Evolutionary conservation across 2,329 filamentous ascomycete genomes (phyloP), one percentile per base, ranked within the genome.

Genomic region (Trichoderma guizhouense): DNA sequence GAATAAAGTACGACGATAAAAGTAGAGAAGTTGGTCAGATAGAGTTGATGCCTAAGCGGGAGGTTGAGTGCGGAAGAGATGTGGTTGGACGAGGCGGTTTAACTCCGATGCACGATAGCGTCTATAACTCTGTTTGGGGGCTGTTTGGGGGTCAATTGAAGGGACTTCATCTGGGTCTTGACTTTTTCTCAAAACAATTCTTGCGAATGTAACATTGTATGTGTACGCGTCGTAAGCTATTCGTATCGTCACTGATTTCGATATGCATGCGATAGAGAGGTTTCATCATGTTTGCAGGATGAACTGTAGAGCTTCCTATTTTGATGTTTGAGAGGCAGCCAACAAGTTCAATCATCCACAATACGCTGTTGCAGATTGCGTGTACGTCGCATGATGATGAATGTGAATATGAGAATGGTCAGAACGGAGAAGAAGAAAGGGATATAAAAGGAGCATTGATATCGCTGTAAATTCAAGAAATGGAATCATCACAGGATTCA

Each of bases 91-190:
- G 21, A 53, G 2, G 30, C 11, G 6, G 30, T 21, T 34, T 60
- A 34, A 60, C 57, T 5, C 30, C 57, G 57, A 60, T 34, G 57
- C 18, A 60, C 5, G 30, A n/a, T 2, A 18, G 26, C 21, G 24
- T 7, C 6, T 14, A 3, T 12, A 60, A 34, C 57, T 21, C 3
- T 30, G 47, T 34, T 32, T 18, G 18, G 55, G 57, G 28, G 28
- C 3, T 30, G 47, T 32, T 30, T 18, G 18, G 57, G 57, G 28
- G 30, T 60, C 8, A 32, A 24, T 24, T 53, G 47, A 14, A 53
- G 11, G 2, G 2, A 24, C 7, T 24, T 0, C 0, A 3, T 53
- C 3, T 3, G 0, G 1, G 47, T 7, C 47, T 51, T 11, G 1
- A 53, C 9, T 24, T 24, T 11, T 53, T 53, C 47, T 53, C 21